Percentiles rank a stretch among this genome's conserved stretches.
These are phyloP conservation scores for Coemansia sp. DNA, from an alignment of 192 early-diverging fungal species.

Conservation along the genomic window DNA sequence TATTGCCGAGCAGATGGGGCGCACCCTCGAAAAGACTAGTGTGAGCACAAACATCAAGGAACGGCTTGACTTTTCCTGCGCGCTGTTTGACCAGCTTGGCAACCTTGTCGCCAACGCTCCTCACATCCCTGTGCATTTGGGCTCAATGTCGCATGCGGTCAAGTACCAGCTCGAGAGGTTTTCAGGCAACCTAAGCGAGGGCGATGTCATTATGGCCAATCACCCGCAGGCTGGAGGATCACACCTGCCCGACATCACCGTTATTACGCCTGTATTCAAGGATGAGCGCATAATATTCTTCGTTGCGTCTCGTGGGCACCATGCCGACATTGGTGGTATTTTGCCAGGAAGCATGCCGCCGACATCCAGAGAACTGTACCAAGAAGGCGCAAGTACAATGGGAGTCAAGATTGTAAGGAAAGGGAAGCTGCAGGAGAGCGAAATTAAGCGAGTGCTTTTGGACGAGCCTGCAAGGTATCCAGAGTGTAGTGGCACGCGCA, in stretches of 20 bases:
- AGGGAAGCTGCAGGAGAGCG: conserved; percentile 83
- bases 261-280: conserved; percentile 93
- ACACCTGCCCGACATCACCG: conserved; percentile 94
- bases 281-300: conserved; percentile 82
- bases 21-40: conserved; percentile 90
- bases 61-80: conserved; percentile 96
- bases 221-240: conserved; percentile 95
- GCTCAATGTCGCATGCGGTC: conserved; percentile 93
- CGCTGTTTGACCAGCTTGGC: conserved; percentile 87
- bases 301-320: conserved; percentile 92
- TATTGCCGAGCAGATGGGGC: conserved; percentile 98
- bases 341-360: conserved; percentile 91
- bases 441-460: conserved; percentile 72
- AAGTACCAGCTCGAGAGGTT: conserved; percentile 85
- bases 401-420: conserved; percentile 84
- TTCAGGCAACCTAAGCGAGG: conserved; percentile 70
- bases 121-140: conserved; percentile 92
- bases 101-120: conserved; percentile 87
- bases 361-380: conserved; percentile 85
- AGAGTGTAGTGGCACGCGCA: conserved; percentile 87
- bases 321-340: conserved; percentile 93
- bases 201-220: conserved; percentile 94
- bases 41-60: conserved; percentile 99
- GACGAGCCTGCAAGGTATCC: conserved; percentile 83
- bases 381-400: conserved; percentile 93